Conservation (phyloP, 805 yeast species). For the Yamadazyma insecticola region DNA sequence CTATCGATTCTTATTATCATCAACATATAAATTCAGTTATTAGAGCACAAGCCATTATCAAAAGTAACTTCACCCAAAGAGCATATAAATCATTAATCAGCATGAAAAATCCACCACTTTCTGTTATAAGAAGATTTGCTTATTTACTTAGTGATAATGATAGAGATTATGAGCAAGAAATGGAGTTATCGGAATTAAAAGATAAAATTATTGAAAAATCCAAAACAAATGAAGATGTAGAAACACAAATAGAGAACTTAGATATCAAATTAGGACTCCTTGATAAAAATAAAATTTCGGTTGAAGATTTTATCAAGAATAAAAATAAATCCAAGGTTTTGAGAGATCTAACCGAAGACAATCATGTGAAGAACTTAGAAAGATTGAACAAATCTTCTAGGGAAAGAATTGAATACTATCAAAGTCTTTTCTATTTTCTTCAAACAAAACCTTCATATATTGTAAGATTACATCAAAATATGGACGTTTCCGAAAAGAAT, state of each 20-base stretch:
- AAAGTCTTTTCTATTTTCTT: conserved; percentile 70
- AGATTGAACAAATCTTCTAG: conserved; percentile 37
- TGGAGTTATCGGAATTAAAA: conserved; percentile 60
- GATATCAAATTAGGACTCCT: conserved; percentile 75
- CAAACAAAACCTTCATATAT: conserved; percentile 82
- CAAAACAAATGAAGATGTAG: conserved; percentile 65
- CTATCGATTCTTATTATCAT: conserved; percentile 44
- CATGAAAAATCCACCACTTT: conserved; percentile 70
- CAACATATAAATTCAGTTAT: conserved; percentile 56
- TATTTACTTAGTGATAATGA: conserved; percentile 69
- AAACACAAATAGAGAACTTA: conserved; percentile 68
- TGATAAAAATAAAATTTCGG: conserved; percentile 71
- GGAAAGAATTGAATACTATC: conserved; percentile 62
- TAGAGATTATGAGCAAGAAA: conserved; percentile 70
- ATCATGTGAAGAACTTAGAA: conserved; percentile 21
- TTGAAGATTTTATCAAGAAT: conserved; percentile 62
- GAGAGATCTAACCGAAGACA: conserved; percentile 10
- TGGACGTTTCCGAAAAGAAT: conserved; percentile 21
- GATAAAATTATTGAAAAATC: conserved; percentile 68
- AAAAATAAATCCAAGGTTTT: conserved; percentile 23
- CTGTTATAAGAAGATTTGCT: conserved; percentile 73
- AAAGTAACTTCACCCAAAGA: conserved; percentile 60
- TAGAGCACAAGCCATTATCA: conserved; percentile 68
- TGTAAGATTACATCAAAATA: conserved; percentile 44
- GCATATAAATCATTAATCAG: conserved; percentile 72